These are phyloP conservation scores for Oidiodendron maius DNA, from an alignment of 495 filamentous ascomycete genomes.

Conservation along the genomic window DNA sequence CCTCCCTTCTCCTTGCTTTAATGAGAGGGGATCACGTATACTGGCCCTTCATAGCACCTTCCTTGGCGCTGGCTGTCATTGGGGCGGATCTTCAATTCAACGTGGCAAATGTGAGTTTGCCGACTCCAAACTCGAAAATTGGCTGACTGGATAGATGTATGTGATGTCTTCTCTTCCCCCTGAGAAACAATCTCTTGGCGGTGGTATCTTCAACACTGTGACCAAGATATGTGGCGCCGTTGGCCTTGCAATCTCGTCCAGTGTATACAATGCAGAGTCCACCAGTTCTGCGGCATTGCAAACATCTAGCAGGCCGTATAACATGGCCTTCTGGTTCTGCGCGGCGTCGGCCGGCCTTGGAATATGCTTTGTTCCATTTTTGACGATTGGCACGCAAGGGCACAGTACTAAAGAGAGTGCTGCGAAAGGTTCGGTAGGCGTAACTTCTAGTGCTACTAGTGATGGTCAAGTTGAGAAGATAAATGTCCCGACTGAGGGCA, in stretches of 20 bases:
- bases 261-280: constrained; percentile 34
- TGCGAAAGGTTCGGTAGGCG: too few species aligned
- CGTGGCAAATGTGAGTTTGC: constrained; percentile 46
- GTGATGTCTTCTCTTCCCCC: constrained; percentile 47
- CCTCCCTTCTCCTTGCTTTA: constrained; percentile 36
- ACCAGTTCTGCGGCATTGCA: constrained; percentile 25
- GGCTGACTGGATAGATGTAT: constrained; percentile 36
- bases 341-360: constrained; percentile 44
- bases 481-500: too few species aligned
- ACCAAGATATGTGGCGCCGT: constrained; percentile 44
- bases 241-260: constrained; percentile 47
- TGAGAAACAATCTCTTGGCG: constrained; percentile 50
- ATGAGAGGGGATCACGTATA: constrained; percentile 33
- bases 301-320: constrained; percentile 33
- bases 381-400: constrained; percentile 37
- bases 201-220: constrained; percentile 54
- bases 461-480: too few species aligned
- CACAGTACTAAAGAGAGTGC: too few species aligned
- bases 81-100: constrained; percentile 58
- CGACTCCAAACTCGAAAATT: constrained; percentile 11
- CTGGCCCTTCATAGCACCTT: constrained; percentile 53
- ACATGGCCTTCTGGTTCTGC: constrained; percentile 48
- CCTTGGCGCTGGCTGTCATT: constrained; percentile 45
- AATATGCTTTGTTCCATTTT: constrained; percentile 33
- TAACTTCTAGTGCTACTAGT: too few species aligned